phyloP scores from a whole-genome alignment of 2,329 filamentous ascomycete genomes.

The Arthrobotrys iridis region DNA sequence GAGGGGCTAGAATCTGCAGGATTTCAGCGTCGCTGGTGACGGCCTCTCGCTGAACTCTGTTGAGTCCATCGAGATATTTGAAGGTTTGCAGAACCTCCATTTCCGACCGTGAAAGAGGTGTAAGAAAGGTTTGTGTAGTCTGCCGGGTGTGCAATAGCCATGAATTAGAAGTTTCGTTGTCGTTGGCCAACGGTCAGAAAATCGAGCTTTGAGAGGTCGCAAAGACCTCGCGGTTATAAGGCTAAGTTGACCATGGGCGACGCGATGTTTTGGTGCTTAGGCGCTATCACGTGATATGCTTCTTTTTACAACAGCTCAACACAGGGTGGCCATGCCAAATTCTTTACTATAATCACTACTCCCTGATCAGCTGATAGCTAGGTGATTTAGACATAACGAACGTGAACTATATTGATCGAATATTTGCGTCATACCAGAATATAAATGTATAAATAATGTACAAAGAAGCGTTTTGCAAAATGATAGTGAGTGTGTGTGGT shows the following conservation, averaged over 20 bases:
- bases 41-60: conserved; percentile 71
- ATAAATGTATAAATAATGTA: conserved; percentile 52
- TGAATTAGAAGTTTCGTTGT: background rate
- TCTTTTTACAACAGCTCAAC: background rate
- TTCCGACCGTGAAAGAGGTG: background rate
- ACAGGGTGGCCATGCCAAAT: background rate
- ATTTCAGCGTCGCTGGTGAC: conserved; percentile 70
- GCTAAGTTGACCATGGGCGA: too few species aligned
- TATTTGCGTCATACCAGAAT: conserved; percentile 38
- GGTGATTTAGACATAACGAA: background rate
- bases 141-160: background rate
- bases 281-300: conserved; percentile 28
- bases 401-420: background rate
- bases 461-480: conserved; percentile 51
- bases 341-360: background rate
- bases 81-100: background rate
- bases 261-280: conserved; percentile 53
- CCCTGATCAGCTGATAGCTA: background rate
- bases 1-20: conserved; percentile 72
- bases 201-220: background rate
- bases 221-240: too few species aligned
- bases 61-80: conserved; percentile 70
- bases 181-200: background rate
- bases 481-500: conserved; percentile 20
- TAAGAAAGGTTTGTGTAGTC: background rate